Percentiles rank a stretch among this genome's conserved stretches.
phyloP scores from a whole-genome alignment of 2,329 filamentous ascomycete genomes.

The Sodiomyces alkalinus region DNA sequence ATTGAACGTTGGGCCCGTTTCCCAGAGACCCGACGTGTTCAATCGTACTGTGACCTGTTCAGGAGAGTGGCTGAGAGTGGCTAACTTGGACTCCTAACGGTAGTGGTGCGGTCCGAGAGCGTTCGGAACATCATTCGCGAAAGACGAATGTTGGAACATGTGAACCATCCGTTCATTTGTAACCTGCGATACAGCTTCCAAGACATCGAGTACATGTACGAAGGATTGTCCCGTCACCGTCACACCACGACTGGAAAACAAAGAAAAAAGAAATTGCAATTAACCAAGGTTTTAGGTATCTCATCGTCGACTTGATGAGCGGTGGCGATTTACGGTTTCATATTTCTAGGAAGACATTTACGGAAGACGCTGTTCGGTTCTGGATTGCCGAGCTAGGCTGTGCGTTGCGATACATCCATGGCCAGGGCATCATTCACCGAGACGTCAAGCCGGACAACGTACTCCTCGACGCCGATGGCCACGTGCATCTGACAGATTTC shows the following conservation, averaged over 20 bases:
- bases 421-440: constrained; percentile 76
- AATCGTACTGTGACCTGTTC: too few species aligned
- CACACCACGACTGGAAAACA: too few species aligned
- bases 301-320: constrained; percentile 96
- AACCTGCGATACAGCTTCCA: constrained; percentile 98
- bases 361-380: constrained; percentile 89
- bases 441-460: constrained; percentile 92
- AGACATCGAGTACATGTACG: constrained; percentile 96
- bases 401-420: constrained; percentile 74
- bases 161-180: constrained; percentile 96
- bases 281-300: too few species aligned
- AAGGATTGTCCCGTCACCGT: constrained; percentile 20
- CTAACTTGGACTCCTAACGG: constrained; percentile 6
- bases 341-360: constrained; percentile 95
- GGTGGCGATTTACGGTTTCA: constrained; percentile 94
- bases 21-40: background rate
- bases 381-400: constrained; percentile 94
- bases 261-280: background rate
- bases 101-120: constrained; percentile 92
- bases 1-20: background rate
- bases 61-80: too few species aligned
- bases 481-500: constrained; percentile 96
- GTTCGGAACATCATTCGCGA: constrained; percentile 97
- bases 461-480: constrained; percentile 71
- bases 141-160: constrained; percentile 91